These are phyloP conservation scores for Globisporangium polare DNA, from an alignment of 352 stramenopile species.

Conservation along the genomic window DNA sequence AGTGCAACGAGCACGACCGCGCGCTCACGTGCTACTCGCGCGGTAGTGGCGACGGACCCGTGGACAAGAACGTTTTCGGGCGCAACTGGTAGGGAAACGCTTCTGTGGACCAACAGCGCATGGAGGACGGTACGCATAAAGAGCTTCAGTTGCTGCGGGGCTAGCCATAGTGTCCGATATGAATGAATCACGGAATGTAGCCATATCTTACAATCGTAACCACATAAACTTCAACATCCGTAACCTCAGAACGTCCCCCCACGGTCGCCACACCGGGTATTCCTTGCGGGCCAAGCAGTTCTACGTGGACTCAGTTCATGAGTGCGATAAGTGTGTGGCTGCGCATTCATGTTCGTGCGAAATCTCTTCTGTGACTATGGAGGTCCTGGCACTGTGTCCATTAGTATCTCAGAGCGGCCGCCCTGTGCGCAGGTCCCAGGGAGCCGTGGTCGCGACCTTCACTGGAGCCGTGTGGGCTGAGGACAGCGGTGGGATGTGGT, in stretches of 20 bases:
- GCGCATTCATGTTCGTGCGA: background rate
- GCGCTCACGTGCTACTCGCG: background rate
- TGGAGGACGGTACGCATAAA: no score
- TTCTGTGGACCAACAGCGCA: background rate
- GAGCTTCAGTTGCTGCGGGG: background rate
- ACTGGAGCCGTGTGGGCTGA: background rate
- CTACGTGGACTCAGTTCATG: background rate
- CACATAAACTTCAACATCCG: background rate
- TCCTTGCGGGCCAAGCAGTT: no score
- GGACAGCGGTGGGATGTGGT: constrained; percentile 10
- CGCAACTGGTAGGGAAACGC: background rate
- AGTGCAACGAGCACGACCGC: background rate
- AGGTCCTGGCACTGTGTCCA: background rate
- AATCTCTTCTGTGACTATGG: background rate
- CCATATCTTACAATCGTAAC: background rate
- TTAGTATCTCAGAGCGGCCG: background rate
- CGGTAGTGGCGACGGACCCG: background rate
- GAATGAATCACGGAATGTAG: background rate
- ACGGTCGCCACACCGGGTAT: no score
- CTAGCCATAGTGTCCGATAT: background rate
- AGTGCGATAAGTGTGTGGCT: no score
- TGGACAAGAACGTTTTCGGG: background rate
- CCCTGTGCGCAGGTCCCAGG: constrained; percentile 10
- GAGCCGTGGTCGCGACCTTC: background rate
- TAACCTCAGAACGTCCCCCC: no score